Conservation (phyloP, 2,329 filamentous ascomycete species). For the Beauveria bassiana region DNA sequence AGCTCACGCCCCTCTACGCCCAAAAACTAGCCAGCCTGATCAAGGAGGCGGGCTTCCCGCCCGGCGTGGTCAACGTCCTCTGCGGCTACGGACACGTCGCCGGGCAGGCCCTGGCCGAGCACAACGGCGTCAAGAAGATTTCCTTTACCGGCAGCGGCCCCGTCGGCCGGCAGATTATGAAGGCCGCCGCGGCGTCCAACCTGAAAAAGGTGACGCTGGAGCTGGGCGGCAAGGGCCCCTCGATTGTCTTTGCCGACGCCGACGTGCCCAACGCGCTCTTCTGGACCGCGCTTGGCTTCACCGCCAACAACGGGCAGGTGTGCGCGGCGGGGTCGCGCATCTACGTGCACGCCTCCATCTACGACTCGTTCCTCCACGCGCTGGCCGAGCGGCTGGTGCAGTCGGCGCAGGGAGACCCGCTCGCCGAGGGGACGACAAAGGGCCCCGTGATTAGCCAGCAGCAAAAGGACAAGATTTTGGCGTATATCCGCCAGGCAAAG, state of each 20-base stretch:
- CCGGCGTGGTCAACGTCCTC: slow-evolving; percentile 65
- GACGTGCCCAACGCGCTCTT: slow-evolving; percentile 32
- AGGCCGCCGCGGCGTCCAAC: slow-evolving; percentile 48
- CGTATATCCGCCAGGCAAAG: slow-evolving; percentile 38
- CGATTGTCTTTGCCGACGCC: slow-evolving; percentile 52
- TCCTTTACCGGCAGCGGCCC: slow-evolving; percentile 66
- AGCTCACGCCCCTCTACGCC: slow-evolving; percentile 54
- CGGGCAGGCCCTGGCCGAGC: slow-evolving; percentile 57
- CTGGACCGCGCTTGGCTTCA: not conserved
- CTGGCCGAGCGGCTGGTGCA: slow-evolving; percentile 50
- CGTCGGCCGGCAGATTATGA: slow-evolving; percentile 62
- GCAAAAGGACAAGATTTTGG: slow-evolving; percentile 56
- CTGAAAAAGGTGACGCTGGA: slow-evolving; percentile 53
- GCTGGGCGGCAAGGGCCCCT: slow-evolving; percentile 52
- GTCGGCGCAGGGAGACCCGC: slow-evolving; percentile 24
- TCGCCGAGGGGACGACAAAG: slow-evolving; percentile 24
- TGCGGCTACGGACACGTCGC: slow-evolving; percentile 57
- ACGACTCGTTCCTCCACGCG: slow-evolving; percentile 50
- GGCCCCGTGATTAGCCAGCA: slow-evolving; percentile 44
- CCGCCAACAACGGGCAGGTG: slow-evolving; percentile 49
- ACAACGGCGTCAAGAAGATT: slow-evolving; percentile 61
- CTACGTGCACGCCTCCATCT: slow-evolving; percentile 47
- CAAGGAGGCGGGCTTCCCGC: slow-evolving; percentile 64
- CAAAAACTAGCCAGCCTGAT: slow-evolving; percentile 56
- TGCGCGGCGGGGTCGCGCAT: slow-evolving; percentile 52